phyloP scores from a whole-genome alignment of 1,284 basidiomycete genomes.

The Porodaedalea pini region DNA sequence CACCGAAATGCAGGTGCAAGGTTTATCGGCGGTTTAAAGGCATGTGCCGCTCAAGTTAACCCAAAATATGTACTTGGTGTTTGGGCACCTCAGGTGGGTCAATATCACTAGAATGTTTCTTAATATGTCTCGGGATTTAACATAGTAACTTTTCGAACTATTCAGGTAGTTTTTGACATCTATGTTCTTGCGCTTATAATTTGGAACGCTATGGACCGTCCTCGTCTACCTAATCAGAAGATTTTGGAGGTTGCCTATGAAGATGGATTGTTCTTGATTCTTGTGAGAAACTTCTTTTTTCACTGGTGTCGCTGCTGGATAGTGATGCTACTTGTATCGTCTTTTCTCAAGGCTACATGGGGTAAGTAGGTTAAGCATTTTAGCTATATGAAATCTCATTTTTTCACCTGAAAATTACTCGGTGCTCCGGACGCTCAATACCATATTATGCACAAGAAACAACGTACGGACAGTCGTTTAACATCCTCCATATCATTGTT shows the following conservation, averaged over 20 bases:
- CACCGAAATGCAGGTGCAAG: not conserved
- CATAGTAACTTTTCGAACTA: too few relatives aligned
- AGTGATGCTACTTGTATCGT: not conserved
- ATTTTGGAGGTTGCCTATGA: not conserved
- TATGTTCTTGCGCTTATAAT: constrained; percentile 4
- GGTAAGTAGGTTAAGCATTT: not conserved
- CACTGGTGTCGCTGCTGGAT: not conserved
- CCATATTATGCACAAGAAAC: not conserved
- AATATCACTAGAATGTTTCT: not conserved
- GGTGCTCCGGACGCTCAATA: not conserved
- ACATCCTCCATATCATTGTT: not conserved
- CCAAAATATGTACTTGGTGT: not conserved
- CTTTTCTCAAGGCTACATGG: not conserved
- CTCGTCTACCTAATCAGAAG: not conserved
- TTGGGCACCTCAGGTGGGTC: not conserved
- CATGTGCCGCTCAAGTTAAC: not conserved
- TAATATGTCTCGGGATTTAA: too few relatives aligned
- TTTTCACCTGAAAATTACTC: not conserved
- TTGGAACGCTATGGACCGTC: constrained; percentile 8
- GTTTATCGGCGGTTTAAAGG: too few relatives aligned
- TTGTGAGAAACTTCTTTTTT: not conserved
- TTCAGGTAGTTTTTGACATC: not conserved
- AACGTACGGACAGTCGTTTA: not conserved
- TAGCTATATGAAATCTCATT: not conserved
- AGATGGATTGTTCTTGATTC: not conserved